Evolutionary conservation across 129 eudicot genomes (phyloP).

Genomic region (Centella asiatica): DNA sequence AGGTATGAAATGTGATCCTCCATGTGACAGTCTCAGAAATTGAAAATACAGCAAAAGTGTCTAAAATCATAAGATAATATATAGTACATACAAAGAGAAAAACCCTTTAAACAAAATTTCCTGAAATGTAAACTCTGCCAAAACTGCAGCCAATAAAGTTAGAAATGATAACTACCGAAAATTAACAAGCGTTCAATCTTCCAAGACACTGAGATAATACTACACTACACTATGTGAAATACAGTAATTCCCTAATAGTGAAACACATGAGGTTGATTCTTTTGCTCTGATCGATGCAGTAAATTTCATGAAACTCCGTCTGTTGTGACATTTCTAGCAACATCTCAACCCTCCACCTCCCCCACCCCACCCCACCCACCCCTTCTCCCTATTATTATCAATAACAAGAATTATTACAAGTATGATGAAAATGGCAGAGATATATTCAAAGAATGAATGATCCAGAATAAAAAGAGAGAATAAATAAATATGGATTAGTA

Average conservation of each 20-base stretch:
- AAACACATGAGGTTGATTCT: conserved; percentile 2
- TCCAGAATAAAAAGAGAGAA: no score
- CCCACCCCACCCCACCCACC: not conserved
- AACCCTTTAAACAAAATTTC: conserved; percentile 9
- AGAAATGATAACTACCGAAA: conserved; percentile 19
- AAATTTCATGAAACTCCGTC: not conserved
- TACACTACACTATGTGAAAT: no score
- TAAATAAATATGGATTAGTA: no score
- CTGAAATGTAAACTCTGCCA: conserved; percentile 16
- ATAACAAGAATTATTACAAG: not conserved
- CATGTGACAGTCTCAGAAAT: not conserved
- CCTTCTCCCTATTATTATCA: not conserved
- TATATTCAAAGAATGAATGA: conserved; percentile 5
- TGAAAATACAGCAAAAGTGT: not conserved
- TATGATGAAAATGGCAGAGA: not conserved
- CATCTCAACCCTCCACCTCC: no score
- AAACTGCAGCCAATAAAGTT: conserved; percentile 16
- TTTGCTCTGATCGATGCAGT: conserved; percentile 3
- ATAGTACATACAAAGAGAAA: conserved; percentile 1
- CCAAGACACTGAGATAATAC: not conserved
- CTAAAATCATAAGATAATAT: not conserved
- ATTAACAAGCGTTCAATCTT: conserved; percentile 15
- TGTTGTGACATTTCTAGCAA: not conserved
- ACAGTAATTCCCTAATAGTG: conserved; percentile 2
- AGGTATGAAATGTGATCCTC: not conserved